Conservation (phyloP, 2,329 filamentous ascomycete genomes). For the Hymenoscyphus albidus region DNA sequence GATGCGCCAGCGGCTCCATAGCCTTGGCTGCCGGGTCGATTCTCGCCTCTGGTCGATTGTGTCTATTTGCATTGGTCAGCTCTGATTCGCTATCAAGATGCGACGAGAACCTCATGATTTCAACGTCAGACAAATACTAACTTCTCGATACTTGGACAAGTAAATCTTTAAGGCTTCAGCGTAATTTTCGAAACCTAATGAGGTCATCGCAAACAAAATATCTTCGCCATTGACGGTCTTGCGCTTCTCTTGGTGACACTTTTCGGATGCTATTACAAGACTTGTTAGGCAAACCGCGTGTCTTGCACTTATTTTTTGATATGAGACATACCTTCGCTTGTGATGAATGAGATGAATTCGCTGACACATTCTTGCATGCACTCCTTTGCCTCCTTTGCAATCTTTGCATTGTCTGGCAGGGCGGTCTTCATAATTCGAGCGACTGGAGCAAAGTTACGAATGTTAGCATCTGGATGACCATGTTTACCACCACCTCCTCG, state of each 20-base stretch:
- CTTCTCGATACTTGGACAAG: constrained; percentile 94
- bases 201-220: constrained; percentile 98
- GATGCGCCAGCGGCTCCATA: constrained; percentile 44
- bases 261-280: constrained; percentile 75
- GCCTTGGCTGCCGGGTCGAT: constrained; percentile 50
- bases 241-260: constrained; percentile 98
- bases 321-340: constrained; percentile 78
- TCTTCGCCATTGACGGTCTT: constrained; percentile 99
- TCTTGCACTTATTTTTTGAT: background rate
- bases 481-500: constrained; percentile 37
- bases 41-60: constrained; percentile 68
- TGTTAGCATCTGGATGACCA: constrained; percentile 72
- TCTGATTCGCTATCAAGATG: constrained; percentile 24
- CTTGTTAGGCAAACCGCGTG: constrained; percentile 17
- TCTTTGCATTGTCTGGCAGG: constrained; percentile 96
- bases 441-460: constrained; percentile 91
- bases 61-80: constrained; percentile 50
- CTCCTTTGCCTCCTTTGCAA: constrained; percentile 97
- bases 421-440: constrained; percentile 99
- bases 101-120: constrained; percentile 10
- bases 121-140: constrained; percentile 48
- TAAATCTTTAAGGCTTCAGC: constrained; percentile 98
- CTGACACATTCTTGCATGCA: constrained; percentile 99
- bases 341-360: constrained; percentile 99
- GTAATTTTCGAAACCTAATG: constrained; percentile 97